A percentile compares a stretch with the other conserved stretches of the same genome.
Evolutionary conservation across 2,329 filamentous ascomycete genomes (phyloP).

Genomic region (Colletotrichum salicis): DNA sequence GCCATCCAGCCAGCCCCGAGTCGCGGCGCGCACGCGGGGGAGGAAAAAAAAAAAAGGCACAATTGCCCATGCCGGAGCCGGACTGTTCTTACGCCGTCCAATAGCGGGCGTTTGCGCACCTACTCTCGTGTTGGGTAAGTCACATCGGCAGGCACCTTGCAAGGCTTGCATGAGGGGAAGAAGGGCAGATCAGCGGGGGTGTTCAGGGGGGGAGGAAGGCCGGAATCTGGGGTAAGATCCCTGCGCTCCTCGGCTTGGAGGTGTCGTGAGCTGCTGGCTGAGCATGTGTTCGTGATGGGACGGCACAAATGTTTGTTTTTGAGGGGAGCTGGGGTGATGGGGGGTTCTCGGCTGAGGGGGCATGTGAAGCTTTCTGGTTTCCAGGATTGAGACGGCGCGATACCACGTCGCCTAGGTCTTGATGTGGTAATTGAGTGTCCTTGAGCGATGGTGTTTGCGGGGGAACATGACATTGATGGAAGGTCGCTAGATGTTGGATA

Average conservation of each 20-base stretch:
- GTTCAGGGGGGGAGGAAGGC: neutral
- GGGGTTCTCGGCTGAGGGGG: slow-evolving; percentile 2
- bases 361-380: slow-evolving; percentile 12
- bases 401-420: slow-evolving; percentile 11
- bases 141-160: slow-evolving; percentile 20
- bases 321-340: neutral
- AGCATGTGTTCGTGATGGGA: slow-evolving; percentile 16
- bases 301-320: neutral
- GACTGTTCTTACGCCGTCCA: neutral
- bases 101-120: slow-evolving; percentile 4
- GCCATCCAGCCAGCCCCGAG: neutral
- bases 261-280: neutral
- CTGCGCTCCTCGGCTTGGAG: slow-evolving; percentile 25
- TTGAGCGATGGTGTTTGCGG: slow-evolving; percentile 6
- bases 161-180: slow-evolving; percentile 27
- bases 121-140: neutral
- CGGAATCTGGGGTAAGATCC: slow-evolving; percentile 21
- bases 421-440: neutral
- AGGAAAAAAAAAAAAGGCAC: neutral
- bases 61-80: neutral
- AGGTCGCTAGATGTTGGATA: neutral
- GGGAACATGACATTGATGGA: slow-evolving; percentile 13
- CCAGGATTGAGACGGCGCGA: slow-evolving; percentile 1
- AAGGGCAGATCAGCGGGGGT: slow-evolving; percentile 16
- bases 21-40: neutral